Conservation (phyloP, 306 rosid species). For the Fragaria iinumae region DNA sequence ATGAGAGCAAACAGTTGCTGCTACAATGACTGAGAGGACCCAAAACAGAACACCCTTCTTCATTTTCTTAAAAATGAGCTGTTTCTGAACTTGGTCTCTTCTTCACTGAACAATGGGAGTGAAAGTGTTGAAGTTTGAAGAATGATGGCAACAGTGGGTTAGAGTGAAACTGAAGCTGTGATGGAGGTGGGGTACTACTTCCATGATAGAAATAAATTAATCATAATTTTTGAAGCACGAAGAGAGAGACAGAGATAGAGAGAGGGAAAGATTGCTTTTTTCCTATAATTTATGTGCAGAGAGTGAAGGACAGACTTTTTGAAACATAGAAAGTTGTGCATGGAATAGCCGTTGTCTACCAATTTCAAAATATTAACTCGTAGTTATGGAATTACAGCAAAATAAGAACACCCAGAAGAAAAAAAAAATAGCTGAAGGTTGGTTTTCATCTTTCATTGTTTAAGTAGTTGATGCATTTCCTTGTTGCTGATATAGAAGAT, state of each 20-base stretch:
- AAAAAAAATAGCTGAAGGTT: not conserved
- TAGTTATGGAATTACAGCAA: not conserved
- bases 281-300: slow-evolving; percentile 26
- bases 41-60: slow-evolving; percentile 42
- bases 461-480: not conserved
- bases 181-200: slow-evolving; percentile 22
- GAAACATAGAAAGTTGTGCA: slow-evolving; percentile 35
- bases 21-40: slow-evolving; percentile 36
- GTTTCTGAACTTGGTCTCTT: slow-evolving; percentile 9
- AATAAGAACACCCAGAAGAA: not conserved
- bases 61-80: slow-evolving; percentile 26
- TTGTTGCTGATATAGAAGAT: not conserved
- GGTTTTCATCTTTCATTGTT: not conserved
- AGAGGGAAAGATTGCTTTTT: slow-evolving; percentile 22
- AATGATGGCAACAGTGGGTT: slow-evolving; percentile 23
- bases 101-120: not conserved
- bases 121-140: not conserved
- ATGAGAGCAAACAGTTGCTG: slow-evolving; percentile 29
- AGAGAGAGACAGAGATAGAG: slow-evolving; percentile 22
- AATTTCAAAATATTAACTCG: slow-evolving; percentile 21
- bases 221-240: slow-evolving; percentile 37
- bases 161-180: slow-evolving; percentile 19
- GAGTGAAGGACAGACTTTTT: slow-evolving; percentile 38
- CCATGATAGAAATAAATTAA: slow-evolving; percentile 24
- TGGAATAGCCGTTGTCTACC: slow-evolving; percentile 24